Evolutionary conservation across 2,329 filamentous ascomycete genomes (phyloP).

Genomic region (Colletotrichum ledebouriae): DNA sequence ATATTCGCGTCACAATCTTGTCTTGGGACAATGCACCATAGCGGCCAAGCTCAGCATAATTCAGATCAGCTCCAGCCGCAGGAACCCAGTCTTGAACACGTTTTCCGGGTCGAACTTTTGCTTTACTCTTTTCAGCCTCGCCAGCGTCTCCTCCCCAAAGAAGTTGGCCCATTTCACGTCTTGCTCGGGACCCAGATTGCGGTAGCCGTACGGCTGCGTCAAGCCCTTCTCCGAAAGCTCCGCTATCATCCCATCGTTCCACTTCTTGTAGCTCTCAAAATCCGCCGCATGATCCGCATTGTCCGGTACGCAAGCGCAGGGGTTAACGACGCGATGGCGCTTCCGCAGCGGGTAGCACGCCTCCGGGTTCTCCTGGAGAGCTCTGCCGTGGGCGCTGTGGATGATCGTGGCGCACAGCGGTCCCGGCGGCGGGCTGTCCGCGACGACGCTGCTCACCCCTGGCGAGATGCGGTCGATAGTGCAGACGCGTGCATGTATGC

Average conservation of each 20-base stretch:
- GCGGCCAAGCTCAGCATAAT: not conserved
- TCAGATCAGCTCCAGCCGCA: slow-evolving; percentile 8
- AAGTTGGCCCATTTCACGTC: slow-evolving; percentile 48
- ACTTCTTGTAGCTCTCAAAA: slow-evolving; percentile 43
- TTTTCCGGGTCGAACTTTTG: slow-evolving; percentile 38
- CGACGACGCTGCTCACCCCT: slow-evolving; percentile 8
- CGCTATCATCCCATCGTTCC: slow-evolving; percentile 45
- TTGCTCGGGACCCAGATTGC: slow-evolving; percentile 21
- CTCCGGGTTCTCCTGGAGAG: slow-evolving; percentile 14
- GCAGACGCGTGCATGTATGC: slow-evolving; percentile 15
- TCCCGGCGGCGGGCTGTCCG: slow-evolving; percentile 7
- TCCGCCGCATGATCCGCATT: slow-evolving; percentile 47
- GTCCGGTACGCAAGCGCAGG: slow-evolving; percentile 44
- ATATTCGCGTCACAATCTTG: too few relatives aligned
- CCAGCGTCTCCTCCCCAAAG: slow-evolving; percentile 48
- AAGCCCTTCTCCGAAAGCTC: slow-evolving; percentile 50
- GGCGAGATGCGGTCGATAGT: slow-evolving; percentile 17
- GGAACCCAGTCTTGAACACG: slow-evolving; percentile 37
- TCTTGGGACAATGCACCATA: not conserved
- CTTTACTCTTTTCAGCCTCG: slow-evolving; percentile 36
- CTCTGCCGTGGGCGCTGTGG: slow-evolving; percentile 31
- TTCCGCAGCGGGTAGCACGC: slow-evolving; percentile 49
- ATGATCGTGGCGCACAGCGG: slow-evolving; percentile 21
- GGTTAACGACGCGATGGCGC: slow-evolving; percentile 48
- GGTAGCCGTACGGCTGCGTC: slow-evolving; percentile 46